These are phyloP conservation scores for Cyclotella distinguenda DNA, from an alignment of 108 stramenopile species.

Conservation along the genomic window DNA sequence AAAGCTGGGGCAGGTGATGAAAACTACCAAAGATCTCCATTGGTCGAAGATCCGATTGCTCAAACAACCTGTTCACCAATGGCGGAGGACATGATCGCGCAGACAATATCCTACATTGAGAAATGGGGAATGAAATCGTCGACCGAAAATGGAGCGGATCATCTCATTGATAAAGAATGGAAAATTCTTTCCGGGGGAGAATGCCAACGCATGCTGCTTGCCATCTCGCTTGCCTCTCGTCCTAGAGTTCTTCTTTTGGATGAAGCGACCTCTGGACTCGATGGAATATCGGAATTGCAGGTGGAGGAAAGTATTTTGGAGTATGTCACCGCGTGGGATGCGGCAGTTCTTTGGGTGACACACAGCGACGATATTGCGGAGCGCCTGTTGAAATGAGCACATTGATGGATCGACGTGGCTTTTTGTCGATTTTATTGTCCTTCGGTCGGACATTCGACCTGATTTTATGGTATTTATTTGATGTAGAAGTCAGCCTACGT, in stretches of 20 bases:
- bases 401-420: not conserved
- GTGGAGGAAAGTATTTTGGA: constrained; percentile 45
- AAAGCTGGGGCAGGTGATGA: not conserved
- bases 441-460: no score
- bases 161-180: constrained; percentile 61
- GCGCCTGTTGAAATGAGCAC: constrained; percentile 17
- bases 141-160: not conserved
- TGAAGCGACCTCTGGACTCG: constrained; percentile 40
- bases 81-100: constrained; percentile 26
- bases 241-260: constrained; percentile 41
- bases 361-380: constrained; percentile 52
- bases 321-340: constrained; percentile 22
- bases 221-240: constrained; percentile 64
- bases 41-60: constrained; percentile 12
- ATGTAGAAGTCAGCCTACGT: no score
- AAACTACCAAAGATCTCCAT: constrained; percentile 18
- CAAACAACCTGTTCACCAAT: constrained; percentile 13
- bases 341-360: constrained; percentile 43
- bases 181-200: constrained; percentile 80
- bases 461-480: no score
- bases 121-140: constrained; percentile 40
- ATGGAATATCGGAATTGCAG: constrained; percentile 16
- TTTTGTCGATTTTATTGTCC: no score
- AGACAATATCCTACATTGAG: constrained; percentile 31
- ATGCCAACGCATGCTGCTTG: constrained; percentile 76